Conservation (phyloP, 495 filamentous ascomycete genomes). For the Hyaloscypha bicolor region DNA sequence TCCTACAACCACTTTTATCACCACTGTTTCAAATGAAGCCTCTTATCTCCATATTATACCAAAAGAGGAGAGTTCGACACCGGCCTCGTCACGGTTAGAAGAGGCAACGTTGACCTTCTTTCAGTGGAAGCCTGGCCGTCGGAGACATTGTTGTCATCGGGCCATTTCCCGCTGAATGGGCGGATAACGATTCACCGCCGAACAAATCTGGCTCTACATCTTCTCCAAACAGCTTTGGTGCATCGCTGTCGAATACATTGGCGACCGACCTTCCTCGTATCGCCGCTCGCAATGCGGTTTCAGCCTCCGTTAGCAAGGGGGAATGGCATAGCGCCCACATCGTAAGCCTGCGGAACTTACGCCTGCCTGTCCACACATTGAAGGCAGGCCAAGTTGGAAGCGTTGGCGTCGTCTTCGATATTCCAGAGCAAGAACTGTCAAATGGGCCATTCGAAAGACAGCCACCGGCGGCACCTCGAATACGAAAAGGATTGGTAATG, state of each 20-base stretch:
- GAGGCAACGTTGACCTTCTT: conserved; percentile 33
- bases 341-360: conserved; percentile 83
- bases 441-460: conserved; percentile 19
- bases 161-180: conserved; percentile 60
- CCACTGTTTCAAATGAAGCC: neutral
- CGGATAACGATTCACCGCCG: conserved; percentile 31
- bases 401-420: conserved; percentile 71
- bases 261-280: conserved; percentile 36
- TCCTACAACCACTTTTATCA: neutral
- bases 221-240: conserved; percentile 31
- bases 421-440: conserved; percentile 28
- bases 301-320: conserved; percentile 49
- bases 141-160: conserved; percentile 81
- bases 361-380: conserved; percentile 78
- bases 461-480: conserved; percentile 40
- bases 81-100: neutral
- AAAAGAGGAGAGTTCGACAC: neutral
- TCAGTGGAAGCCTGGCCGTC: conserved; percentile 38
- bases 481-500: conserved; percentile 86
- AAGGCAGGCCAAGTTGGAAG: conserved; percentile 86
- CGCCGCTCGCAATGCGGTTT: conserved; percentile 41
- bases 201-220: conserved; percentile 15
- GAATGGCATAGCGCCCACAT: conserved; percentile 81
- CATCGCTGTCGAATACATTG: conserved; percentile 41
- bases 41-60: too few species aligned